Conservation (phyloP, 805 yeast species). For the Clavispora fructus region DNA sequence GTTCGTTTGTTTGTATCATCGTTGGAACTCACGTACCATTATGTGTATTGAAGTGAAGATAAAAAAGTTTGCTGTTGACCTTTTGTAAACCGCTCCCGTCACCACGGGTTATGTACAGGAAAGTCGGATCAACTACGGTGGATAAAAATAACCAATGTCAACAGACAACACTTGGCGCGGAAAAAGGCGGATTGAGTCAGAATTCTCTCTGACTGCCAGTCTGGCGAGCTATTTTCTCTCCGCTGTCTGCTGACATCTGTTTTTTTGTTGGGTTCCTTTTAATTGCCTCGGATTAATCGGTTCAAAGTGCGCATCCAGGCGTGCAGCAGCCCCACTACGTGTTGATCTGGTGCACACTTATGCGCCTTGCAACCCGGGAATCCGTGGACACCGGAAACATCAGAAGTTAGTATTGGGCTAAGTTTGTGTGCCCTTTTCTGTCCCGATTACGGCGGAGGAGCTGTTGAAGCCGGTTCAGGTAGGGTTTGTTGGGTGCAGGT, state of each 20-base stretch:
- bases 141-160: background rate
- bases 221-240: background rate
- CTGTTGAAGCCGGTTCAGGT: too few relatives aligned
- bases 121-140: background rate
- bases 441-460: too few relatives aligned
- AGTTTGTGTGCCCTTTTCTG: too few relatives aligned
- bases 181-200: too few relatives aligned
- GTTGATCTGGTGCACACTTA: background rate
- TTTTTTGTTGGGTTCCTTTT: background rate
- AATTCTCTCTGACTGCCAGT: too few relatives aligned
- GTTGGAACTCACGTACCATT: background rate
- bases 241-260: background rate
- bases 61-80: constrained; percentile 3
- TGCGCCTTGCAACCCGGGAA: too few relatives aligned
- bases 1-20: too few relatives aligned
- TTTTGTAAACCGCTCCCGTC: background rate
- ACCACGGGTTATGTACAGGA: background rate
- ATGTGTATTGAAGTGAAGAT: background rate
- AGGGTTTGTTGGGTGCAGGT: background rate
- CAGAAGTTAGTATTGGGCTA: too few relatives aligned
- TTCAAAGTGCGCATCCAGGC: background rate
- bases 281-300: background rate
- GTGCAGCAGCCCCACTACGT: too few relatives aligned
- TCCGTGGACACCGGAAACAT: too few relatives aligned
- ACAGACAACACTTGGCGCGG: background rate